Percentiles rank a stretch among this genome's conserved stretches.
Conservation (phyloP, 139 green algal species). For the Coelastrella sp. region DNA sequence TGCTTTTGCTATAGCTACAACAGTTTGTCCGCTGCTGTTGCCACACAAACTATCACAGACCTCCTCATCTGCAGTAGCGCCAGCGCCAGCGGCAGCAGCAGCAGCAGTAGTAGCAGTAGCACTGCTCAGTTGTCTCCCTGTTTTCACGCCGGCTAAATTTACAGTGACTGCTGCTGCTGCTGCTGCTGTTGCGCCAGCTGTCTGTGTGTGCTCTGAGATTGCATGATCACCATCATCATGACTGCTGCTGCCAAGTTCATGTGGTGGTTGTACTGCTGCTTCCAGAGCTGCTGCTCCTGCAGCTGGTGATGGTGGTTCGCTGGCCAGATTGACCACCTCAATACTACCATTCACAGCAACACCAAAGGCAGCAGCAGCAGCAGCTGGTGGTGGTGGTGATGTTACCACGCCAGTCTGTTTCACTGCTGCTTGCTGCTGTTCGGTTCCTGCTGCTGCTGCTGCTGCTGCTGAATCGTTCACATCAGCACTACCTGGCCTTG, state of each 20-base stretch:
- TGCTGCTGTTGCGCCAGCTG: too few relatives aligned
- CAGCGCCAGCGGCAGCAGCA: slow-evolving; percentile 1
- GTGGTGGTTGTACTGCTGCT: neutral
- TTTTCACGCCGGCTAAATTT: too few relatives aligned
- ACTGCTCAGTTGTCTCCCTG: too few relatives aligned
- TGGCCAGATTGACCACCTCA: too few relatives aligned
- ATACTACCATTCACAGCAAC: neutral
- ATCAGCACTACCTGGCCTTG: neutral
- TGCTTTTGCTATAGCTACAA: too few relatives aligned
- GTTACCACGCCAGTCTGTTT: neutral
- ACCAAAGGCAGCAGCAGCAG: slow-evolving; percentile 10
- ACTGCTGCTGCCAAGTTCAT: slow-evolving; percentile 1
- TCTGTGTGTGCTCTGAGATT: neutral
- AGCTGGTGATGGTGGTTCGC: too few relatives aligned
- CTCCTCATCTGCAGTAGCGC: too few relatives aligned
- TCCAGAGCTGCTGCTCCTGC: neutral
- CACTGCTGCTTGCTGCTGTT: neutral
- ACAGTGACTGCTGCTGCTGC: neutral
- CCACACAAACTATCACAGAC: too few relatives aligned
- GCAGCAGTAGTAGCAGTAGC: neutral
- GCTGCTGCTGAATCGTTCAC: neutral
- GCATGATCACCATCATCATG: neutral
- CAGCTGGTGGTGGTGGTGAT: too few relatives aligned
- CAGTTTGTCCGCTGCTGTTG: too few relatives aligned
- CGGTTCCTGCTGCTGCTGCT: neutral